phyloP scores from a whole-genome alignment of 2,329 filamentous ascomycete species.

The Trichoderma atroviride region DNA sequence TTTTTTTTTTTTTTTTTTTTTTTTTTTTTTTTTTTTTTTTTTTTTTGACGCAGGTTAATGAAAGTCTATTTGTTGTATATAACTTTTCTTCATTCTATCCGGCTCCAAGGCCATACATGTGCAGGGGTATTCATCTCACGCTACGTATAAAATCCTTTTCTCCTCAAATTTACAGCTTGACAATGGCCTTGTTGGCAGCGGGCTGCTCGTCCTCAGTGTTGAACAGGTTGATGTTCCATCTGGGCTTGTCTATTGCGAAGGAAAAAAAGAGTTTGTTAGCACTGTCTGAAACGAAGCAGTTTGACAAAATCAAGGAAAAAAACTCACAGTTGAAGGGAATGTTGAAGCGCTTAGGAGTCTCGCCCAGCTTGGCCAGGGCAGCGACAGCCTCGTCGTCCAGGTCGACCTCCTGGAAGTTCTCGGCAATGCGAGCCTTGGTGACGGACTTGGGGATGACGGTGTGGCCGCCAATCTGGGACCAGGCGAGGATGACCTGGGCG shows the following conservation, averaged over 20 bases:
- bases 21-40: no score
- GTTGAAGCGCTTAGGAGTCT: constrained; percentile 51
- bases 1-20: no score
- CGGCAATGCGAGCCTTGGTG: constrained; percentile 65
- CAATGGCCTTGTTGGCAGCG: constrained; percentile 52
- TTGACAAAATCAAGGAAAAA: background rate
- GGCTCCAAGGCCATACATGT: constrained; percentile 8
- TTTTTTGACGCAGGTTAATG: background rate
- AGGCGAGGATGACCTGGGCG: constrained; percentile 57
- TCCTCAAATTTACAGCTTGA: constrained; percentile 32
- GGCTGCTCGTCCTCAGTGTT: constrained; percentile 55
- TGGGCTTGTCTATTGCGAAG: constrained; percentile 46
- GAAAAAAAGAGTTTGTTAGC: background rate
- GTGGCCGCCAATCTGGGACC: constrained; percentile 62
- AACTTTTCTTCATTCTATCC: constrained; percentile 4
- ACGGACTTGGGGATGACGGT: constrained; percentile 77
- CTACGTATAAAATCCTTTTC: background rate
- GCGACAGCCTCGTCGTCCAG: constrained; percentile 60
- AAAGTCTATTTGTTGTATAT: constrained; percentile 2
- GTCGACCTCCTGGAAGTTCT: constrained; percentile 70
- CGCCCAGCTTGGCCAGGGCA: constrained; percentile 64
- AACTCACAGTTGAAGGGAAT: constrained; percentile 48
- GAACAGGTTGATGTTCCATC: constrained; percentile 62
- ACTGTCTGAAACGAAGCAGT: no score
- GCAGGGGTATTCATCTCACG: constrained; percentile 18